phyloP scores from a whole-genome alignment of 2,329 filamentous ascomycete species.

The Paecilomyces sp. region DNA sequence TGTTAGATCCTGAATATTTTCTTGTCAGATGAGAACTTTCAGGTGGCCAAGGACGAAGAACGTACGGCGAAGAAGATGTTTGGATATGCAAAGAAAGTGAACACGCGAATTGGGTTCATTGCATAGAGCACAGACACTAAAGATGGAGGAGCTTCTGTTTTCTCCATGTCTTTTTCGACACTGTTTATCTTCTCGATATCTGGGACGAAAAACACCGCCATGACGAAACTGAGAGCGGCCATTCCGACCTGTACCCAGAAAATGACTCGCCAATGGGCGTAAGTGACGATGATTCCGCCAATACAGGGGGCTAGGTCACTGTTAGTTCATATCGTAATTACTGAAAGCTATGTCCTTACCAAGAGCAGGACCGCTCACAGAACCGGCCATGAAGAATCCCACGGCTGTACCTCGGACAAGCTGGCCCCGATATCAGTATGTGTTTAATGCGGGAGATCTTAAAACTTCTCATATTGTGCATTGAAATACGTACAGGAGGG shows the following conservation, averaged over 20 bases:
- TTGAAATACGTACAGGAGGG: constrained; percentile 20
- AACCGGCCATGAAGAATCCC: constrained; percentile 38
- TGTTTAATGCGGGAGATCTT: not conserved
- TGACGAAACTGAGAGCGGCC: constrained; percentile 51
- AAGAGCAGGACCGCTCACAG: constrained; percentile 36
- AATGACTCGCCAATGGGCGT: constrained; percentile 64
- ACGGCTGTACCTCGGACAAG: constrained; percentile 32
- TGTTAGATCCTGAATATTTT: constrained; percentile 19
- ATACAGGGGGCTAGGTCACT: constrained; percentile 46
- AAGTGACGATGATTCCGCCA: constrained; percentile 72
- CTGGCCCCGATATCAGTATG: not conserved
- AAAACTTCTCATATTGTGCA: not conserved
- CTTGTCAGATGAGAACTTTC: constrained; percentile 1
- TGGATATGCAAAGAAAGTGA: constrained; percentile 59
- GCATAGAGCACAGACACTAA: not conserved
- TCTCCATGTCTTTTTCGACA: constrained; percentile 36
- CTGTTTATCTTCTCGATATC: constrained; percentile 59
- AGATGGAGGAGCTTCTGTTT: constrained; percentile 8
- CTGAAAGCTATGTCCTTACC: constrained; percentile 17
- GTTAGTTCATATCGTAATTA: not conserved
- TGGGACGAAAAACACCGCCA: constrained; percentile 60
- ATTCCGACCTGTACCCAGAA: constrained; percentile 72
- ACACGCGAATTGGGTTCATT: constrained; percentile 53
- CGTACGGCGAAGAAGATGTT: constrained; percentile 56
- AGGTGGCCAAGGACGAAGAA: constrained; percentile 36